Evolutionary conservation across 139 green algal genomes (phyloP), one percentile per base, ranked within the genome.

Genomic region (Picochlorum costavermella): DNA sequence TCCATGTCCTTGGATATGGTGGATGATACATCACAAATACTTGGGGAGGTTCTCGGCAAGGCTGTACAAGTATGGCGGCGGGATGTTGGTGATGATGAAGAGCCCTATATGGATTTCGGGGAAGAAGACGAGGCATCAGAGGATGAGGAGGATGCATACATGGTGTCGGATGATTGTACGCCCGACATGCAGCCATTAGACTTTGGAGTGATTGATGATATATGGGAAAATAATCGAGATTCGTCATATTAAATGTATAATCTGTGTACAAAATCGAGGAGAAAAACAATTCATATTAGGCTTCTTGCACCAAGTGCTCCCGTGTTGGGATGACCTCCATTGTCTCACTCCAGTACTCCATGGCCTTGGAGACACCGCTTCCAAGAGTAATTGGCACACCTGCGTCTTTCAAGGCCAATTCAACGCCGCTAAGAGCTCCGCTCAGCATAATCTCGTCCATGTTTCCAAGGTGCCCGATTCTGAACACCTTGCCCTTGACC

Each of bases 391-490:
- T 84, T 29, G 74, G 65, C 37, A 88, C 65, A 23, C 89, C 89
- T 6, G 79, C 76, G 37, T 96, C 87, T 12, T 88, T 75, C 71
- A 98, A 78, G n/a, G 87, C 79, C 90, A 98, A 96, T 76, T 98
- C 92, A 2, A 81, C 78, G 11, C 91, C 92, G 23, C 69, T 72
- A 20, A 98, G 73, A 20, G 92, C 92, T 14, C 69, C 71, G 30
- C 78, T 67, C 60, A 97, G 72, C 85, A 93, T 96, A 3, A 98
- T 70, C 86, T 98, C 92, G 72, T 98, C 94, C 79, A 95, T 95
- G 80, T 96, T 95, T 60, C 92, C 92, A 44, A 98, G 75, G 81
- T 98, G 92, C 3, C 92, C 92, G 57, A 98, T 97, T 45, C 91
- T 75, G 78, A 96, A 96, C 40, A 98, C 92, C 82, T 98, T 98